Evolutionary conservation across 208 protist genomes (phyloP), one percentile per base, ranked within the genome.

Genomic region (Leishmania turanica): DNA sequence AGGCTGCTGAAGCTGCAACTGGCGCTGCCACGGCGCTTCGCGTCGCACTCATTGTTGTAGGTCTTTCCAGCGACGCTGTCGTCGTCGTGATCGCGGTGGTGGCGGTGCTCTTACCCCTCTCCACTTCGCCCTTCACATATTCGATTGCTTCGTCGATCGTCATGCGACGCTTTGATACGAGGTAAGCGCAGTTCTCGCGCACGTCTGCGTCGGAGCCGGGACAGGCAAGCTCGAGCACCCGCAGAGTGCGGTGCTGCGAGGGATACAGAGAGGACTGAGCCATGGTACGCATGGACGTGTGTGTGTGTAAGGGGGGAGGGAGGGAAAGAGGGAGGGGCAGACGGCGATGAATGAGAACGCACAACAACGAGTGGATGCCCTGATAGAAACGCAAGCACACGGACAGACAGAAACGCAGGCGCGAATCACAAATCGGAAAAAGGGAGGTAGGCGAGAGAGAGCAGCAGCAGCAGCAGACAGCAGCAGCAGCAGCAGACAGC

Each of bases 121-220:
- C 37, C 49, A 27, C 74, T 37, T 85, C 60, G 42, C 84, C 65
- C 17, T 60, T 31, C 19, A 93, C 66, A 49, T 84, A 86, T 13
- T 84, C 74, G 21, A 93, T 51, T 1, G 90, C 92, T 7, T 90
- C 86, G 45, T 91, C 82, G 66, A 95, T 89, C 4, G 88, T 95
- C 78, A 88, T 80, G 72, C 90, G 90, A 17, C 89, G 87, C 8
- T 72, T 73, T 1, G 86, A 87, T 8, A 95, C 92, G 62, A 92
- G 83, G 66, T 87, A 90, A 0, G 89, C 90, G 6, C 89, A 66
- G 64, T 93, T 87, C 37, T 92, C 83, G 1, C 89, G 78, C 37
- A 88, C 4, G 3, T 87, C 87, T 2, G 69, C 49, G 70, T 93
- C 90, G 1, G 85, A 68, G 31, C 80, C 68, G 11, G 92, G 90